A percentile compares a stretch with the other conserved stretches of the same genome.
Conservation (phyloP, 1,284 basidiomycete genomes). For the Bondarzewia mesenterica region DNA sequence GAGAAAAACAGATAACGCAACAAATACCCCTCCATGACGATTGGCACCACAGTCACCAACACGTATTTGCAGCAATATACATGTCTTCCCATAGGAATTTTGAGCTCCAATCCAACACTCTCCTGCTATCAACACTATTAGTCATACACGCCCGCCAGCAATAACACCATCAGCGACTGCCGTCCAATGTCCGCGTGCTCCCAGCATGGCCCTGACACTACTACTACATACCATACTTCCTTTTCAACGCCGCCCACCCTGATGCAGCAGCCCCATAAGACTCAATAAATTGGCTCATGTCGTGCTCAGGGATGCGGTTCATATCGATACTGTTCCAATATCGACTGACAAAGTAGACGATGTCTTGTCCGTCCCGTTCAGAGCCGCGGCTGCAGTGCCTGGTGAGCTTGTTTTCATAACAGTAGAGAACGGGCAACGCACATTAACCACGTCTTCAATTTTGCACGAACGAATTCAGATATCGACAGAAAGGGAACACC, state of each 20-base stretch:
- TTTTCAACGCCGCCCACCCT: constrained; percentile 61
- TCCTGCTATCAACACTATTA: constrained; percentile 5
- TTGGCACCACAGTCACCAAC: background rate
- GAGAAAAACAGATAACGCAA: no score
- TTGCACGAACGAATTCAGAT: constrained; percentile 73
- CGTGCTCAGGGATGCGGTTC: constrained; percentile 71
- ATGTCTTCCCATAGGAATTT: constrained; percentile 2
- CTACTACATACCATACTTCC: constrained; percentile 53
- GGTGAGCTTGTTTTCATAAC: constrained; percentile 5
- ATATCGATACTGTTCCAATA: constrained; percentile 75
- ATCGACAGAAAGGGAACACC: constrained; percentile 67
- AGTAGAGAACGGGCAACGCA: constrained; percentile 8
- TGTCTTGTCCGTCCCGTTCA: constrained; percentile 66
- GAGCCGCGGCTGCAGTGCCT: constrained; percentile 31
- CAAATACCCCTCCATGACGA: no score
- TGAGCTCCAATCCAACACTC: background rate
- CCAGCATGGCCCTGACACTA: constrained; percentile 4
- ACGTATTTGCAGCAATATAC: background rate
- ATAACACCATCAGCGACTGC: background rate
- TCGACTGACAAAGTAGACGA: constrained; percentile 53
- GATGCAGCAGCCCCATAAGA: constrained; percentile 45
- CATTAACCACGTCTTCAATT: constrained; percentile 72
- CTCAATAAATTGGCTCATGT: constrained; percentile 66
- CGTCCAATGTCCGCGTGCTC: background rate
- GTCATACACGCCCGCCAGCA: constrained; percentile 2